phyloP scores from a whole-genome alignment of 2,329 filamentous ascomycete species.

The Arthrobotrys musiformis region DNA sequence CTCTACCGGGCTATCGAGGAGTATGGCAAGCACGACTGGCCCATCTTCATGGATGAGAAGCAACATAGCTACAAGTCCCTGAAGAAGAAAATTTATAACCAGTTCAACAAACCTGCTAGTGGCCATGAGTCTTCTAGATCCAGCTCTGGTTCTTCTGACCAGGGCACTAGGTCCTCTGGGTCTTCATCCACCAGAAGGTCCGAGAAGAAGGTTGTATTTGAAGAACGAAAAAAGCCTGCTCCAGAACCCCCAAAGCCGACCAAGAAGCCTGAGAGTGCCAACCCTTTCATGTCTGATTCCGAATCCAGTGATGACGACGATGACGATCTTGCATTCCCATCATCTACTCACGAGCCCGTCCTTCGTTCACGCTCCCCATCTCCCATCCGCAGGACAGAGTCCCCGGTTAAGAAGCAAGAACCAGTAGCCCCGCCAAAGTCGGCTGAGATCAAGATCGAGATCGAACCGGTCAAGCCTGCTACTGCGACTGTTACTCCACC shows the following conservation, averaged over 20 bases:
- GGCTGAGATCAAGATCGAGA: constrained; percentile 27
- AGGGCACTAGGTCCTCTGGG: constrained; percentile 40
- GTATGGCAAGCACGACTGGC: constrained; percentile 58
- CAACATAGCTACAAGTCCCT: constrained; percentile 59
- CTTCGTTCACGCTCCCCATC: constrained; percentile 38
- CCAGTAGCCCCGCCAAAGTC: constrained; percentile 37
- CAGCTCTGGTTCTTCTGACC: constrained; percentile 49
- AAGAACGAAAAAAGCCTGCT: constrained; percentile 10
- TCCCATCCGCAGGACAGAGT: constrained; percentile 31
- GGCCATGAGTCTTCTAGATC: constrained; percentile 48
- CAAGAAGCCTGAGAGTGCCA: constrained; percentile 40
- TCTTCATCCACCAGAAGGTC: constrained; percentile 44
- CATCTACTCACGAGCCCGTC: constrained; percentile 8
- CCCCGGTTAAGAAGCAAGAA: constrained; percentile 40
- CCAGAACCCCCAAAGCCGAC: constrained; percentile 14
- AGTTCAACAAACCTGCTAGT: constrained; percentile 51
- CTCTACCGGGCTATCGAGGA: constrained; percentile 58
- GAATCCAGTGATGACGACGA: constrained; percentile 37
- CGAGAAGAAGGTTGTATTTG: constrained; percentile 22
- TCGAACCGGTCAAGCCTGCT: constrained; percentile 26
- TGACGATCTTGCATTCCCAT: constrained; percentile 28
- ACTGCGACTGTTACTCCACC: background rate
- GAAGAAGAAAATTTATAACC: constrained; percentile 55
- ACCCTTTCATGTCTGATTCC: constrained; percentile 51
- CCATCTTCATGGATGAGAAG: constrained; percentile 59